phyloP scores from a whole-genome alignment of 2,329 filamentous ascomycete species.

The Aspergillus costaricaensis region DNA sequence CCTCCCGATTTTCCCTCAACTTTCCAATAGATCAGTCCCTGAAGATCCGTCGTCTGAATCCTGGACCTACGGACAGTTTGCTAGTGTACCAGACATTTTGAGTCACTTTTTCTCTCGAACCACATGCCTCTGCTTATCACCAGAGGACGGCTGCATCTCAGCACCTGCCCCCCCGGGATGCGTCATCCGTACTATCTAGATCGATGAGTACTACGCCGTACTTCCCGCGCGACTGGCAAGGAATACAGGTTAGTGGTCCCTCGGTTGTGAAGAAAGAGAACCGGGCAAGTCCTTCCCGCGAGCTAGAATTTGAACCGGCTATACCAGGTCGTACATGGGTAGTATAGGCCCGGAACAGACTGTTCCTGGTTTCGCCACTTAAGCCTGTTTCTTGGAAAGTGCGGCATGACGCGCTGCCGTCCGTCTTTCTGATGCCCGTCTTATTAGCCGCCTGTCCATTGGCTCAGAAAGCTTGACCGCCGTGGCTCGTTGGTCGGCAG shows the following conservation, averaged over 20 bases:
- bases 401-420: background rate
- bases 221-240: background rate
- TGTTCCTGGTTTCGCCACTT: constrained; percentile 1
- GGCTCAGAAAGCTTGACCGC: background rate
- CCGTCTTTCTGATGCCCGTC: background rate
- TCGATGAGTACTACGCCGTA: background rate
- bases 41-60: constrained; percentile 2
- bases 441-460: constrained; percentile 1
- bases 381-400: constrained; percentile 1
- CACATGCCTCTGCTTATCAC: background rate
- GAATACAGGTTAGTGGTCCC: background rate
- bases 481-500: background rate
- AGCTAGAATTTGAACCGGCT: background rate
- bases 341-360: background rate
- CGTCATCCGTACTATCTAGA: background rate
- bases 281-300: background rate
- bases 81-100: background rate
- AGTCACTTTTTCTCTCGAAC: background rate
- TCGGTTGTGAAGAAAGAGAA: background rate
- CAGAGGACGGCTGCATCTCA: background rate
- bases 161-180: background rate
- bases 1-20: constrained; percentile 1
- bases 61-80: background rate
- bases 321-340: background rate
- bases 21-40: constrained; percentile 6